Percentiles rank a stretch among this genome's conserved stretches.
These are phyloP conservation scores for Curvularia hawaiiensis DNA, from an alignment of 2,329 filamentous ascomycete species.

Conservation along the genomic window DNA sequence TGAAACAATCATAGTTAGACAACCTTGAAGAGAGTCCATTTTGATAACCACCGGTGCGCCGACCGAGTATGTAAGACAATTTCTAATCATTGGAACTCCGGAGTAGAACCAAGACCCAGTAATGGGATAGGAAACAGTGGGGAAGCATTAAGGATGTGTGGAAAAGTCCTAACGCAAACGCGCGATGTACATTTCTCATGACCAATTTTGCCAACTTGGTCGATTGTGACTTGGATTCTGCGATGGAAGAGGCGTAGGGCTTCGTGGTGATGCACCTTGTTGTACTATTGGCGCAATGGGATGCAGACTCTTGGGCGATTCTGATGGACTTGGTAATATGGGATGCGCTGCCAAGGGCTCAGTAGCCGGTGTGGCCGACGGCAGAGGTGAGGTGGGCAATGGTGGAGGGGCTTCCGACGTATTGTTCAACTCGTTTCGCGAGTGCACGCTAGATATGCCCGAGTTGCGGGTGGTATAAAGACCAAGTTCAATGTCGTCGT, in stretches of 20 bases:
- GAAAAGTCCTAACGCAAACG: not conserved
- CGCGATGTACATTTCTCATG: conserved; percentile 3
- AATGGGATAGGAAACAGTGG: not conserved
- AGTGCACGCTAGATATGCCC: conserved; percentile 13
- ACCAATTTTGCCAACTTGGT: conserved; percentile 21
- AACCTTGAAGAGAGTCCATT: no score
- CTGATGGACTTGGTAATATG: not conserved
- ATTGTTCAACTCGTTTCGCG: conserved; percentile 2
- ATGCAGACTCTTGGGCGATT: not conserved
- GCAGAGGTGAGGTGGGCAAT: conserved; percentile 17
- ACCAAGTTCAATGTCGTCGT: conserved; percentile 35
- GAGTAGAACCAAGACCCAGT: not conserved
- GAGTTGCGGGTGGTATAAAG: conserved; percentile 22
- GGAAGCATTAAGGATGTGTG: not conserved
- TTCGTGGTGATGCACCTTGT: not conserved
- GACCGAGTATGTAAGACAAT: not conserved
- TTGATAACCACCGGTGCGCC: not conserved
- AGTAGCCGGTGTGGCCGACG: not conserved
- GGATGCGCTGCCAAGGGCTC: not conserved
- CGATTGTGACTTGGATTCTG: conserved; percentile 3
- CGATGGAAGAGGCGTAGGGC: conserved; percentile 4
- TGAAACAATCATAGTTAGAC: not conserved
- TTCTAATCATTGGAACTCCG: not conserved
- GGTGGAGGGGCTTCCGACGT: conserved; percentile 26
- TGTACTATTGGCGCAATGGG: not conserved